Evolutionary conservation across 768 basidiomycete species (phyloP).

Genomic region (Trichaptum fuscoviolaceum): DNA sequence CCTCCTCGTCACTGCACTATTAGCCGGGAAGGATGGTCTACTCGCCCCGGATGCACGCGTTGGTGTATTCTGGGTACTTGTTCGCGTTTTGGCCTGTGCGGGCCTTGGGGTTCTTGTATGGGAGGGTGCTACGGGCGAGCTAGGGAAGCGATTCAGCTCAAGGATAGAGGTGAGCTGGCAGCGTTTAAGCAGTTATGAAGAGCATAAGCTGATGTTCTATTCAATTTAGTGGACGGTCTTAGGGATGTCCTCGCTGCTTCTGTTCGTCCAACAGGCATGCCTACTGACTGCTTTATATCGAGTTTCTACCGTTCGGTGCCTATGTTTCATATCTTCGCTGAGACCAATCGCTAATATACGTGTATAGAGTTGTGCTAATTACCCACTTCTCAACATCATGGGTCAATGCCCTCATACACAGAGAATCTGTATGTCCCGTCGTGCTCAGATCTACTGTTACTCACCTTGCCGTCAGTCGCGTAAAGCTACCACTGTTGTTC

Average conservation of each 20-base stretch:
- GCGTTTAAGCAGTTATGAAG: conserved; percentile 8
- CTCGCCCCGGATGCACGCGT: conserved; percentile 49
- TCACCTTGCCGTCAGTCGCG: conserved; percentile 34
- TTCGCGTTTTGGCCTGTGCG: conserved; percentile 68
- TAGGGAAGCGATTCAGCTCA: conserved; percentile 38
- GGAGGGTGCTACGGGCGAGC: conserved; percentile 50
- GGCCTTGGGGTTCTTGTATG: conserved; percentile 59
- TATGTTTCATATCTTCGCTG: conserved; percentile 4
- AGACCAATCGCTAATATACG: conserved; percentile 7
- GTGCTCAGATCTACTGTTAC: conserved; percentile 8
- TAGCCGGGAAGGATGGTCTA: conserved; percentile 63
- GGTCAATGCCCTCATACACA: conserved; percentile 48
- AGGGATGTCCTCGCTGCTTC: conserved; percentile 58
- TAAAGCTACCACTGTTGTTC: conserved; percentile 40
- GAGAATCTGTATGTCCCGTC: conserved; percentile 38
- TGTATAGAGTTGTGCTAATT: conserved; percentile 64
- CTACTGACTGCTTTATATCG: conserved; percentile 66
- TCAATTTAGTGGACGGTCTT: conserved; percentile 61
- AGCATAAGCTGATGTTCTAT: conserved; percentile 8
- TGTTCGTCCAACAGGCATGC: conserved; percentile 64
- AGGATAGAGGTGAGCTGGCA: conserved; percentile 49
- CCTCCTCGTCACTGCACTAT: conserved; percentile 56
- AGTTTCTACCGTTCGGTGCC: conserved; percentile 62
- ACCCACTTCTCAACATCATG: conserved; percentile 66
- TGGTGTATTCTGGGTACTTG: conserved; percentile 71